Conservation (phyloP, 1,284 basidiomycete genomes). For the Coniophora puteana region DNA sequence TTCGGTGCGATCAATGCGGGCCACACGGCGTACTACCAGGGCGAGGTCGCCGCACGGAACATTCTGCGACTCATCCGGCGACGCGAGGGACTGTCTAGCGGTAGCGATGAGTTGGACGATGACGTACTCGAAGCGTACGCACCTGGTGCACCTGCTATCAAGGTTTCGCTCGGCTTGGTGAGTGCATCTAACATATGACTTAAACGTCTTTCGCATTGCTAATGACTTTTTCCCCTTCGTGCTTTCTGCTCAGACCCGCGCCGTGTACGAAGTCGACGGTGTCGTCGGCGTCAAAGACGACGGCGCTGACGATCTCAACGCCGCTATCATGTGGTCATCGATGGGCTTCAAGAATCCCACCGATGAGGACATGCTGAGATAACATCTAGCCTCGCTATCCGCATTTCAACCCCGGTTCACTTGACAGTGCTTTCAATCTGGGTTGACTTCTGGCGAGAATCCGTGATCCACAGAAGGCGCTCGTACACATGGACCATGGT, state of each 20-base stretch:
- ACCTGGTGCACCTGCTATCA: slow-evolving; percentile 54
- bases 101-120: slow-evolving; percentile 2
- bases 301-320: slow-evolving; percentile 44
- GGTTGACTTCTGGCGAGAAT: no score
- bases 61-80: slow-evolving; percentile 37
- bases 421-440: no score
- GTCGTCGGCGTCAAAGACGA: slow-evolving; percentile 39
- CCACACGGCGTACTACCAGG: slow-evolving; percentile 61
- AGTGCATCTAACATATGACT: slow-evolving; percentile 4
- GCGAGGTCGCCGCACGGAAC: slow-evolving; percentile 51
- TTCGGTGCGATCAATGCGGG: slow-evolving; percentile 71
- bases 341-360: slow-evolving; percentile 23
- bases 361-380: slow-evolving; percentile 27
- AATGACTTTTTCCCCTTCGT: not conserved
- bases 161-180: slow-evolving; percentile 54
- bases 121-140: slow-evolving; percentile 46
- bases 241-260: slow-evolving; percentile 24
- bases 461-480: no score
- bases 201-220: not conserved
- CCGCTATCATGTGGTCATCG: slow-evolving; percentile 37
- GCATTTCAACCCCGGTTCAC: no score
- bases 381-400: no score
- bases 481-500: no score
- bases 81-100: not conserved
- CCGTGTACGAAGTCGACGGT: slow-evolving; percentile 38